A percentile compares a stretch with the other conserved stretches of the same genome.
phyloP scores from a whole-genome alignment of 2,329 filamentous ascomycete genomes.

The Aureobasidium sp. region DNA sequence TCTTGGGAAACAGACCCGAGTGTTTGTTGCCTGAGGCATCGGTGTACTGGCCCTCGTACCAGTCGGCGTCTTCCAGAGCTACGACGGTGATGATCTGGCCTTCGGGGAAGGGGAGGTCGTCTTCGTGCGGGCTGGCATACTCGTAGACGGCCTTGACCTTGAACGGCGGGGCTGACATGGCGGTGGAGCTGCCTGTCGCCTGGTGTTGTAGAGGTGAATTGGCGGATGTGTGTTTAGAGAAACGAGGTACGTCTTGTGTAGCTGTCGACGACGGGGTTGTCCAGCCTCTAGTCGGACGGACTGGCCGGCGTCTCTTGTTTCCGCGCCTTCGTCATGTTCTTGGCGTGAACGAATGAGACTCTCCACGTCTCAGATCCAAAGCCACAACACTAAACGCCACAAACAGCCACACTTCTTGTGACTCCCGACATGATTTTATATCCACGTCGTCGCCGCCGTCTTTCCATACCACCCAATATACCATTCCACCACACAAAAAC shows the following conservation, averaged over 20 bases:
- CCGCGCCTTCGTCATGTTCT: constrained; percentile 3
- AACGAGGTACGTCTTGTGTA: background rate
- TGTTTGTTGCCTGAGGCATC: constrained; percentile 65
- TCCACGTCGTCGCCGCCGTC: background rate
- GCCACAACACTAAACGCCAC: background rate
- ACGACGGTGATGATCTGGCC: constrained; percentile 92
- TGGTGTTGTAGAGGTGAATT: background rate
- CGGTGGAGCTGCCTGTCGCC: background rate
- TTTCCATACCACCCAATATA: background rate
- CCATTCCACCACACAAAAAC: background rate
- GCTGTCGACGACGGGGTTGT: background rate
- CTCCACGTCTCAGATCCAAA: background rate
- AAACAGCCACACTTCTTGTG: background rate
- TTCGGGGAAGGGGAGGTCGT: constrained; percentile 78
- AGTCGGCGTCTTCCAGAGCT: constrained; percentile 85
- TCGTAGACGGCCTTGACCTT: constrained; percentile 96
- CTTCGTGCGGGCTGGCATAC: constrained; percentile 85
- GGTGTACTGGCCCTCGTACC: constrained; percentile 83
- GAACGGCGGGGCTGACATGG: constrained; percentile 64
- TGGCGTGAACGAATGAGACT: background rate
- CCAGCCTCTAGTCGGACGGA: background rate
- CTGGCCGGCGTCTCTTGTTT: background rate
- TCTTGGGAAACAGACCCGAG: constrained; percentile 86
- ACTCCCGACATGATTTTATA: background rate
- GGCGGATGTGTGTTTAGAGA: background rate